A percentile compares a stretch with the other conserved stretches of the same genome.
Evolutionary conservation across 345 rosid species (phyloP).

Genomic region (Geranium brycei): DNA sequence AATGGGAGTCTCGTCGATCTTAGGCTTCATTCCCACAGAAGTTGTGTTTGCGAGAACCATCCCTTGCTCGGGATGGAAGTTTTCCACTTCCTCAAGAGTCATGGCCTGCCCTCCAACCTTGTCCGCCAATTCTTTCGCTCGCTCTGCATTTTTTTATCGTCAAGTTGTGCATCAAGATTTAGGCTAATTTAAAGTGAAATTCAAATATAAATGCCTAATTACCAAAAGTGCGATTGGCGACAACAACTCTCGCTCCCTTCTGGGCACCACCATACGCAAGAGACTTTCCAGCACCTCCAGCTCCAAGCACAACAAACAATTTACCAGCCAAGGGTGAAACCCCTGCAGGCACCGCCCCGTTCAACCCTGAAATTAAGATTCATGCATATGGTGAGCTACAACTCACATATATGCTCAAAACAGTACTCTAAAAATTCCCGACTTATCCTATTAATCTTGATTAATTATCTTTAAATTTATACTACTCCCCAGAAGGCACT

Average conservation of each 20-base stretch:
- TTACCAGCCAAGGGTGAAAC: slow-evolving; percentile 30
- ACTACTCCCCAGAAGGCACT: too few species aligned
- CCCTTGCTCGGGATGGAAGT: slow-evolving; percentile 34
- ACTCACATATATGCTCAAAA: too few species aligned
- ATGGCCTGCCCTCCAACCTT: slow-evolving; percentile 33
- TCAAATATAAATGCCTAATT: neutral
- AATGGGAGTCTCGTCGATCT: slow-evolving; percentile 25
- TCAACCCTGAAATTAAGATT: slow-evolving; percentile 8
- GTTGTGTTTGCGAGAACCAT: slow-evolving; percentile 43
- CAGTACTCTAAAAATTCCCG: too few species aligned
- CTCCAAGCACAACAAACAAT: slow-evolving; percentile 28
- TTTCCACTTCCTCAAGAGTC: slow-evolving; percentile 25
- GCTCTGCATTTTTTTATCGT: slow-evolving; percentile 8
- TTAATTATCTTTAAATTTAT: too few species aligned
- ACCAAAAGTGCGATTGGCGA: slow-evolving; percentile 33
- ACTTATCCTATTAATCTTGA: too few species aligned
- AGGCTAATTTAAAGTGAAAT: too few species aligned
- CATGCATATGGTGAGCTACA: too few species aligned
- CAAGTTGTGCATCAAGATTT: too few species aligned
- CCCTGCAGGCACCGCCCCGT: slow-evolving; percentile 10
- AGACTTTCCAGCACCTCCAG: slow-evolving; percentile 39
- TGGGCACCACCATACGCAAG: slow-evolving; percentile 38
- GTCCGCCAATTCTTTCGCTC: slow-evolving; percentile 31
- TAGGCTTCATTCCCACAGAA: slow-evolving; percentile 32
- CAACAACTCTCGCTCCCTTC: slow-evolving; percentile 34